Evolutionary conservation across 352 stramenopile genomes (phyloP), one percentile per base, ranked within the genome.

Genomic region (Globisporangium rhizosaccharum): DNA sequence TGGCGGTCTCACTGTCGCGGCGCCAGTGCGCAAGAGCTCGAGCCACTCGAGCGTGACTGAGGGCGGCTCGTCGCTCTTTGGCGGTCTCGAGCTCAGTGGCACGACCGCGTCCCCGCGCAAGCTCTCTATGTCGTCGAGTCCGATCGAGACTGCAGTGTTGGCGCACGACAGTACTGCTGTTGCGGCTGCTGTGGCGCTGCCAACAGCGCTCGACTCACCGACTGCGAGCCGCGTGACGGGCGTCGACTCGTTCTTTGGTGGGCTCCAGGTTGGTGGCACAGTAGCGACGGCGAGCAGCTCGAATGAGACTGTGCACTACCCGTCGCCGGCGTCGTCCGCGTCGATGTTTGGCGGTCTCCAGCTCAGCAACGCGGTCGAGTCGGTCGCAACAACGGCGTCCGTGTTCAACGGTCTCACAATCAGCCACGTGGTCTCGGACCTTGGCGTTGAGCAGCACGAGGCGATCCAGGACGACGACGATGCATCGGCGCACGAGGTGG

Each of bases 301-400:
- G 26, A 28, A 37, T 4, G 28, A 26, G 5, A 23, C 12, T 1
- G 20, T 25, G 3, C 41, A 23, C 10, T 42, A 48, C 17, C 12
- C 37, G 20, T 50, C 41, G 33, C 14, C 28, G 10, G 36, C 33
- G 18, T 17, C 48, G 28, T 30, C 45, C 7, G 33, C 33, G 36
- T 78, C 58, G 20, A 51, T 85, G 36, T 83, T 84, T 59, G 70
- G 67, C 6, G 69, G 71, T 5, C 49, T 87, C 28, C 63, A 86
- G 15, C 58, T 85, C 58, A 85, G 68, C 60, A 5, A 39, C 33
- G 33, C 33, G 8, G 33, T 39, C 33, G 33, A 39, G 8, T 39
- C 33, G 10, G 33, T 39, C 33, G 33, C 33, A 36, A 49, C 50
- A 14, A 45, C 23, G 46, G 25, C 30, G 15, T 56, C 59, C 18